Evolutionary conservation across 441 rosid genomes (phyloP), one percentile per base, ranked within the genome.

Genomic region (Populus hybrid): DNA sequence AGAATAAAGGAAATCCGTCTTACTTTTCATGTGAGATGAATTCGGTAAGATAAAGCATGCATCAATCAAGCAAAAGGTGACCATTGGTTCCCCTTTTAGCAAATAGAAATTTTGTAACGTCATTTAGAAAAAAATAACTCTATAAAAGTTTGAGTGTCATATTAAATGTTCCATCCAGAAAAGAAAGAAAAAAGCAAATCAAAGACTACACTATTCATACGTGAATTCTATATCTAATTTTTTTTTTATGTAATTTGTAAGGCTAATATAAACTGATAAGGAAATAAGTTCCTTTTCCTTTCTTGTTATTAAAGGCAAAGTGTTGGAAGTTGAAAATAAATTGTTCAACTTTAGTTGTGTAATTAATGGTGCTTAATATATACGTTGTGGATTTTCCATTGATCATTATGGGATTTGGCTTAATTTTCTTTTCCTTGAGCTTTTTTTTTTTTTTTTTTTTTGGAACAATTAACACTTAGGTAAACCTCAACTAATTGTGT

Each of bases 61-160:
- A 6, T 76, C 86, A 81, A 86, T 89, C 84, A 87, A 88, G 84
- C 90, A 81, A 89, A 85, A 84, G 82, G 75, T 81, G 81, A 74
- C 82, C 82, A 79, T 80, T 81, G 83, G 77, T 74, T 87, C 73
- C 75, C 77, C 81, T 80, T 85, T 86, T 78, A 75, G 65, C 81
- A 82, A 73, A 14, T 70, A 69, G 68, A 78, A 46, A 73, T 46
- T 70, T 74, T 73, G 78, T 59, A 46, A 75, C 59, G 72, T 83
- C 59, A 64, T 66, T 78, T 42, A 5, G 1, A 12, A 28, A 50
- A 23, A 18, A 16, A 68, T 1, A 10, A 18, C 3, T 20, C 24
- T 1, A 11, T 5, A 34, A 79, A 73, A 73, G 63, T 67, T 61
- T 68, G 35, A 75, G 71, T 71, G 69, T 61, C 40, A 75, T 75